Conservation (phyloP, 768 basidiomycete species). For the Hypholoma sublateritium region DNA sequence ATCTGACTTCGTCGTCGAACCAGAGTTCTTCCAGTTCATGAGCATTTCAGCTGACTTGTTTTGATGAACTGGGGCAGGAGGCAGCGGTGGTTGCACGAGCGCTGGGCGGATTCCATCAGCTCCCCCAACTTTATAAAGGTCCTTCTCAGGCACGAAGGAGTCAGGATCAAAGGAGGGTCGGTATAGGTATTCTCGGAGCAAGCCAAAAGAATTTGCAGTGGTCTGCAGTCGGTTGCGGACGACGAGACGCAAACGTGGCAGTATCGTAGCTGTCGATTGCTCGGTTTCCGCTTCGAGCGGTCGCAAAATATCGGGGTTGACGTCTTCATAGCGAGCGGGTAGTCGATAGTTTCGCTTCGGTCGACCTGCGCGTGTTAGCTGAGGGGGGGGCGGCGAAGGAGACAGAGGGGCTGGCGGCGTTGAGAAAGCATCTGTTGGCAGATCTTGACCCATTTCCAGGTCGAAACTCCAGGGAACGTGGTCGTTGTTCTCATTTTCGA, state of each 20-base stretch:
- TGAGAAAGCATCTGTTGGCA: no score
- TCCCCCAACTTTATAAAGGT: background rate
- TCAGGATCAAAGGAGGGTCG: constrained; percentile 32
- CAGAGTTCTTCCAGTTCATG: constrained; percentile 26
- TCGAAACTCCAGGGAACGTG: no score
- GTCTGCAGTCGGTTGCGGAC: constrained; percentile 21
- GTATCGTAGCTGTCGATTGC: no score
- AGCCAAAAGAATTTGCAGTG: constrained; percentile 21
- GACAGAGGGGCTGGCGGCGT: no score
- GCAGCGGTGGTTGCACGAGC: background rate
- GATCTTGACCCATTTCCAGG: no score
- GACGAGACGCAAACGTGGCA: constrained; percentile 3
- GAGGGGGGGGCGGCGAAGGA: no score
- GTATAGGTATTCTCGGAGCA: constrained; percentile 23
- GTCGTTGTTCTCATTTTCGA: no score
- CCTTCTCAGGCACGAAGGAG: constrained; percentile 5
- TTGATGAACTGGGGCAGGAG: constrained; percentile 1
- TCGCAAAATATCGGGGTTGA: no score
- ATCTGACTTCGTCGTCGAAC: constrained; percentile 9
- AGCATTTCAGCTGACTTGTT: constrained; percentile 11
- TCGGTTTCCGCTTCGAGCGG: no score
- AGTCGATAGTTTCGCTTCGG: no score
- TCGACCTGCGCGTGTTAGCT: no score
- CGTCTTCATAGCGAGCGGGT: no score
- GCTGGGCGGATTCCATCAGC: background rate